Evolutionary conservation across 805 yeast genomes (phyloP), one percentile per base, ranked within the genome.

Genomic region (Candida ortonii): DNA sequence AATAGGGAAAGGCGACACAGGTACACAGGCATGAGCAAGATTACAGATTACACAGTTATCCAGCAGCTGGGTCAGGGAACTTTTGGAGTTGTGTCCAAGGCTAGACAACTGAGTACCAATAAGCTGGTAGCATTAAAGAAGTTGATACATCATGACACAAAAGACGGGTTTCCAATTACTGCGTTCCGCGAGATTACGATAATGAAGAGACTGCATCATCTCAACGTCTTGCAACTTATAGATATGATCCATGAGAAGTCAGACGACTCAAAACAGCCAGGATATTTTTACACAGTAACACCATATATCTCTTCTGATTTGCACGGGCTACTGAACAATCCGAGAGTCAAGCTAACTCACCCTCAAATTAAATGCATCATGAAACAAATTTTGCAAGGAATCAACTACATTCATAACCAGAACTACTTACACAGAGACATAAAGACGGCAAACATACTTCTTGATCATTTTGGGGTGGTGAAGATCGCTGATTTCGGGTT

Each of bases 401-500:
- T 93, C 23, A 76, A 84, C 40, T 93, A 80, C 53, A 75, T 93
- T 19, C 99, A 93, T 61, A 62, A 55, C 28, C 49, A 61, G 45
- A 60, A 73, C 44, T 70, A 70, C 52, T 49, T 82, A 57, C 99
- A 93, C 58, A 71, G 99, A 38, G 99, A 93, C 54, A 85, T 93
- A 39, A 93, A 93, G 59, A 88, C 97, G 0, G 96, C 98, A n/a
- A 93, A 93, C 52, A 84, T 93, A 21, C 70, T 93, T 23, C 71
- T 93, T 7, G 89, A 84, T 50, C 73, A 69, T 33, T 64, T 69
- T 33, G 98, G 98, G 1, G 64, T 76, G 7, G 67, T 94, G 23
- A 90, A 90, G 52, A 76, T 93, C 29, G 98, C 96, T 2, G 99
- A 93, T 62, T 94, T 93, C 58, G 98, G 99, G 1, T 67, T 93